These are phyloP conservation scores for Dioscorea alata DNA, from an alignment of 106 monocot genomes.

Conservation along the genomic window DNA sequence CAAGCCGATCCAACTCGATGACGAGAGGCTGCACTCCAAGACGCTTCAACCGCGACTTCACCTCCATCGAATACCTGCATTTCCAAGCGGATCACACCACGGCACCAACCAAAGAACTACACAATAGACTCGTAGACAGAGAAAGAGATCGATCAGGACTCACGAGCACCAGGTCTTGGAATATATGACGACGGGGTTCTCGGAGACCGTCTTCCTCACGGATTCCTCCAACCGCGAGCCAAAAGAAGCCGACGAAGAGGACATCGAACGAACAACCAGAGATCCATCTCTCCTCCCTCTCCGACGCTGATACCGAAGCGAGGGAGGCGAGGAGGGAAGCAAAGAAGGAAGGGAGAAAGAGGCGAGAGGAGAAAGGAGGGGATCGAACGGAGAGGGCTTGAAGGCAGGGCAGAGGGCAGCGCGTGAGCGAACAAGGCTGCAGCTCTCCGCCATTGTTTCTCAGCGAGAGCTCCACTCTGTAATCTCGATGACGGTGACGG, in stretches of 20 bases:
- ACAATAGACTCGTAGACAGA: not conserved
- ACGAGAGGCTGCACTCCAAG: conserved; percentile 78
- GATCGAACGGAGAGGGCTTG: not conserved
- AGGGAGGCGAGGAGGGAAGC: not conserved
- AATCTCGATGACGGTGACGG: not conserved
- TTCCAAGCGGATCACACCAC: not conserved
- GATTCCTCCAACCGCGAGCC: conserved; percentile 81
- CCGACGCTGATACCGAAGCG: not conserved
- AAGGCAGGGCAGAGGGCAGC: not conserved
- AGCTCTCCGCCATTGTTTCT: conserved; percentile 6
- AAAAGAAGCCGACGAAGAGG: conserved; percentile 40
- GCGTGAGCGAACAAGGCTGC: not conserved
- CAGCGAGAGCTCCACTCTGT: not conserved
- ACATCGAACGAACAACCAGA: conserved; percentile 33
- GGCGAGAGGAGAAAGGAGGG: conserved; percentile 1
- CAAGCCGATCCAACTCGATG: conserved; percentile 84
- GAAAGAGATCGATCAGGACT: conserved; percentile 15
- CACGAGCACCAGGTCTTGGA: conserved; percentile 99
- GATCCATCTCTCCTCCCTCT: not conserved
- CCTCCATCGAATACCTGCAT: conserved; percentile 85
- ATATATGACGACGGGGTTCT: conserved; percentile 86
- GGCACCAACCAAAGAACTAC: not conserved
- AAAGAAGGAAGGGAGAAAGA: not conserved
- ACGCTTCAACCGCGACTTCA: conserved; percentile 83
- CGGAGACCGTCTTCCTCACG: conserved; percentile 66